phyloP scores from a whole-genome alignment of 345 rosid species.

The Aquilaria yunnanensis region DNA sequence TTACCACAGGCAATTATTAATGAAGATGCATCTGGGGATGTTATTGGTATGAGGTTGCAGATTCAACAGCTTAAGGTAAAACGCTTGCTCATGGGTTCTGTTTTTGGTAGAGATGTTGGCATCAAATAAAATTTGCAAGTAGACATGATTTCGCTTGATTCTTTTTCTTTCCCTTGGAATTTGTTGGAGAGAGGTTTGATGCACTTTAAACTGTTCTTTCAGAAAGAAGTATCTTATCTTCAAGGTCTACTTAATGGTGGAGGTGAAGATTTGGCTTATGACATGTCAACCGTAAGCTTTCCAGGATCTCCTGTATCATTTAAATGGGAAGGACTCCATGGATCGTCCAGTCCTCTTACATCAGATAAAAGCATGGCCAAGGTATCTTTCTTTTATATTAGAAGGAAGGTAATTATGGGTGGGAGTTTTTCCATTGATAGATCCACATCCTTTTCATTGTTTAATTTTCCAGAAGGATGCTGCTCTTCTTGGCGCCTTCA shows the following conservation, averaged over 20 bases:
- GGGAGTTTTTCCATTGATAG: conserved; percentile 2
- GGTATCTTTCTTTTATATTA: conserved; percentile 25
- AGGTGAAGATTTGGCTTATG: conserved; percentile 50
- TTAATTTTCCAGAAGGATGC: conserved; percentile 49
- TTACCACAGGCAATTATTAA: conserved; percentile 75
- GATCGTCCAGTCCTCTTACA: conserved; percentile 69
- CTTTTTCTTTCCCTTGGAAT: background rate
- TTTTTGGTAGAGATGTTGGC: too few relatives aligned
- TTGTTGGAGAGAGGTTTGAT: background rate
- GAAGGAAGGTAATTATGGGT: background rate
- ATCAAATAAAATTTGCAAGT: background rate
- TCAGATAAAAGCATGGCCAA: conserved; percentile 49
- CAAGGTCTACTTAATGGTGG: conserved; percentile 46
- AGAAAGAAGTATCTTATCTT: conserved; percentile 85
- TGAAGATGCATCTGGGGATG: conserved; percentile 98
- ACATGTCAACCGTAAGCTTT: conserved; percentile 34
- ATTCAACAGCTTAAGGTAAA: conserved; percentile 93
- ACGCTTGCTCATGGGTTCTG: background rate
- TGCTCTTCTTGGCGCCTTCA: conserved; percentile 85
- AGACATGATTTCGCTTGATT: background rate
- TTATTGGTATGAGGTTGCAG: conserved; percentile 85
- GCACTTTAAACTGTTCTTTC: conserved; percentile 17
- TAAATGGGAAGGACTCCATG: conserved; percentile 70
- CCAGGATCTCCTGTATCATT: conserved; percentile 68
- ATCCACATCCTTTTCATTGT: conserved; percentile 12